Base-by-base conservation (phyloP, 257 asterid genomes). In the Salvia rosmarinus region DNA sequence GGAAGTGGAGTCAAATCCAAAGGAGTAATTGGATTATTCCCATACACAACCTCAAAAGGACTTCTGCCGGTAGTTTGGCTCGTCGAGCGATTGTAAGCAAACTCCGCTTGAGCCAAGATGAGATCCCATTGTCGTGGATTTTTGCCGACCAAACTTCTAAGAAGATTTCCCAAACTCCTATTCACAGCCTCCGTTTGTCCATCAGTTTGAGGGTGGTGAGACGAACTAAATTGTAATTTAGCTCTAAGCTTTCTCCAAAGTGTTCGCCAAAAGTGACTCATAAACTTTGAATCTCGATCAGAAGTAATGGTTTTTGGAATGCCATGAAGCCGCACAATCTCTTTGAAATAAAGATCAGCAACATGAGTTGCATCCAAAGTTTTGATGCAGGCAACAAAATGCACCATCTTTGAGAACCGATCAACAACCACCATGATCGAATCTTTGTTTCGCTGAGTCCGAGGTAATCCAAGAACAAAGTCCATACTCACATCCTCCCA, bases 21-120 rank as follows among this genome's bases (percentile, higher is more conserved):
- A 0, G 34, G 47, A 66, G 9, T 66, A 7, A 6, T 46, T 25
- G 60, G 60, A 10, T 49, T 49, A 1, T 13, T 1, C 30, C 30
- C 60, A 66, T 66, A 49, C 13, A 47, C 32, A 13, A 49, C 30
- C 9, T 47, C 47, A 66, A 66, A n/a, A 66, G 72, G 72, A 47
- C 60, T 66, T 3, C 0, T 59, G 25, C 28, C 28, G 2, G 42
- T 57, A 4, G 66, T 59, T 34, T 59, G 46, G 14, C 46, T 59
- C 6, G 3, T 30, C 0, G 65, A n/a, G 5, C 23, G 5, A 16
- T 59, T 59, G 7, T 59, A 59, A 30, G 66, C 64, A 34, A 59
- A 34, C 25, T 59, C 28, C 0, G 25, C 23, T 34, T 59, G 47
- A 34, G 47, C 44, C 11, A 59, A 16, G n/a, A n/a, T 3, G 1